These are phyloP conservation scores for Lactarius pseudohatsudake DNA, from an alignment of 768 basidiomycete species.

Conservation along the genomic window DNA sequence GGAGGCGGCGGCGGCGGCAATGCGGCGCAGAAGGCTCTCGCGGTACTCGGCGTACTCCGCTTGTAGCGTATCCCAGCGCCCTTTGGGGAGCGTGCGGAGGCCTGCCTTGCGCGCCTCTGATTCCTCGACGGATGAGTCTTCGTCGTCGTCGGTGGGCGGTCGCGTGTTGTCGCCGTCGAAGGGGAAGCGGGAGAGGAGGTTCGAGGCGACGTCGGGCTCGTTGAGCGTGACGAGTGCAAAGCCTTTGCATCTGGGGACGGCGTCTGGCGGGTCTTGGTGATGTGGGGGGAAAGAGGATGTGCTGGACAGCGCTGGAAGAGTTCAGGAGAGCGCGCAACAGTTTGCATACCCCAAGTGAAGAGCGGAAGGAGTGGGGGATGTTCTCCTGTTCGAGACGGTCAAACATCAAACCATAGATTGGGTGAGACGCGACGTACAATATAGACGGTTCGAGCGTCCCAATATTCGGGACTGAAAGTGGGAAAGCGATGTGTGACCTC, in stretches of 20 bases:
- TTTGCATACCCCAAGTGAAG: slow-evolving; percentile 45
- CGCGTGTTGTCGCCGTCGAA: slow-evolving; percentile 45
- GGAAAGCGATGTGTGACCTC: slow-evolving; percentile 30
- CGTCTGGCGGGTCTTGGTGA: slow-evolving; percentile 57
- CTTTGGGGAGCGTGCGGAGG: slow-evolving; percentile 55
- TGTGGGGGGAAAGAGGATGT: slow-evolving; percentile 58
- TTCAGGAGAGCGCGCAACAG: slow-evolving; percentile 37
- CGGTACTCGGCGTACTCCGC: slow-evolving; percentile 70
- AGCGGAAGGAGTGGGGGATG: slow-evolving; percentile 56
- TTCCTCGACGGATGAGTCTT: slow-evolving; percentile 14
- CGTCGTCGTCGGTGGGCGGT: not conserved
- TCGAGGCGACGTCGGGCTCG: slow-evolving; percentile 39
- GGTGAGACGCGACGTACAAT: slow-evolving; percentile 47
- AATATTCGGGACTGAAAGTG: slow-evolving; percentile 44
- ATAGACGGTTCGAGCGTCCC: slow-evolving; percentile 67
- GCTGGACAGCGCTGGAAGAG: slow-evolving; percentile 43
- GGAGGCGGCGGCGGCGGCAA: slow-evolving; percentile 11
- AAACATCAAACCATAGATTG: not conserved
- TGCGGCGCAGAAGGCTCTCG: slow-evolving; percentile 47
- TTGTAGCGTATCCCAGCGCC: slow-evolving; percentile 61
- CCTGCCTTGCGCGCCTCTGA: slow-evolving; percentile 58
- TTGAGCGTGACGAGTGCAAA: slow-evolving; percentile 70
- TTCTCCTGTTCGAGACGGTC: slow-evolving; percentile 54
- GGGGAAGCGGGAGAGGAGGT: slow-evolving; percentile 55
- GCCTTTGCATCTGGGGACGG: slow-evolving; percentile 62